Evolutionary conservation across 805 yeast species (phyloP), one percentile per base, ranked within the genome.

Genomic region (Yarrowia sp.): DNA sequence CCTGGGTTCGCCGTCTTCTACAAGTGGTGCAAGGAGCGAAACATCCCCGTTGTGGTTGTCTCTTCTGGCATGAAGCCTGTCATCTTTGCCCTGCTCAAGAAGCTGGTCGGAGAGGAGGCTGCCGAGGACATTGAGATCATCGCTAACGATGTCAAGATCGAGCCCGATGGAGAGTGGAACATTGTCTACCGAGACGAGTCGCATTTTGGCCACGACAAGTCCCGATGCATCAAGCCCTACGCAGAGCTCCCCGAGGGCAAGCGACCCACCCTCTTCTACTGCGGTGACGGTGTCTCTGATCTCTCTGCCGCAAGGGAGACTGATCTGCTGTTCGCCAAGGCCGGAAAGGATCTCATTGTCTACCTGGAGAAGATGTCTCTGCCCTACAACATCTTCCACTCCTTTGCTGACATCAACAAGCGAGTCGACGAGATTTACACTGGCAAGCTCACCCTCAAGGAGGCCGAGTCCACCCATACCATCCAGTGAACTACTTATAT

Each of bases 221-320:
- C 97, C 40, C 83, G 85, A 69, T 89, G 95, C 38, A 94, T 95
- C 74, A 83, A 85, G 69, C 77, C 82, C 70, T 75, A 81, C 74
- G 79, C 80, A 26, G 69, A 72, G 64, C 73, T 75, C 45, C 75
- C 78, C 9, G 76, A 77, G 22, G 77, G 74, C 8, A 75, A 78
- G 22, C 83, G 85, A 61, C 97, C 97, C 15, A 81, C 82, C 48
- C 83, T 92, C 73, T 91, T 94, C 77, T 95, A 95, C 82, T 91
- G 97, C 75, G 99, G 99, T 70, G 99, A 95, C 78, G 99, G 99
- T 72, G 97, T 95, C 41, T 89, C 96, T 56, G 99, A 95, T 78
- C 82, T 95, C 73, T 86, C 92, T 69, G 99, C 99, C 32, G 98
- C 98, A 32, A 89, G 90, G 76, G 97, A 95, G 79, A 92, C 99